Evolutionary conservation across 805 yeast species (phyloP), one percentile per base, ranked within the genome.

Genomic region (Pichia kluyveri): DNA sequence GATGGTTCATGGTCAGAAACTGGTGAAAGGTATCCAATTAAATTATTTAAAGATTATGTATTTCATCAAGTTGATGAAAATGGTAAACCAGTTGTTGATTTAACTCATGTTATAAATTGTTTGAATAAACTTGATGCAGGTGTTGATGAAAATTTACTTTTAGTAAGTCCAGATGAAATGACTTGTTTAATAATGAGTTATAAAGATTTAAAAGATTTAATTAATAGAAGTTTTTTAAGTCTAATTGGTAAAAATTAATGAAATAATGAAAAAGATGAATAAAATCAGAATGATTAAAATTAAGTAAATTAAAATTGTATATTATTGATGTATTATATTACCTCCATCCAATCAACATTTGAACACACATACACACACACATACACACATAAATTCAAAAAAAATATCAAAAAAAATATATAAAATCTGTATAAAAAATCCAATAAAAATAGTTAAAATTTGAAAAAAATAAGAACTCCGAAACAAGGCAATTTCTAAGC

Each of bases 101-200:
- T 93, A 56, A 82, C 89, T 0, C 88, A 88, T 62, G 90, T 89
- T 7, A 68, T 93, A 51, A 71, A 79, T 44, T 78, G 84, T 57
- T 69, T 93, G 58, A 91, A 91, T 67, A 93, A 91, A 65, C 70
- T 93, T 54, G 99, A 93, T 61, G 95, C 91, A 7, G 98, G 97
- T 1, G 75, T 83, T 34, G 89, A 86, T 45, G 99, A 93, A 65
- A 80, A 78, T 55, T 66, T 93, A 15, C 69, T 90, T 61, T 72
- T 93, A 45, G 87, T 88, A 1, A 82, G 93, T 34, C 77, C 83
- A 11, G 96, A 90, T 62, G 96, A 88, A 60, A 82, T 81, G 69
- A 83, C 79, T 41, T 89, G 97, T 62, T 69, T 93, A 51, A 82
- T 93, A 39, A 83, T 87, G 47, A 80, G 90, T 56, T 93, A 84